Evolutionary conservation across 768 basidiomycete genomes (phyloP).

Genomic region (Gymnopilus dilepis): DNA sequence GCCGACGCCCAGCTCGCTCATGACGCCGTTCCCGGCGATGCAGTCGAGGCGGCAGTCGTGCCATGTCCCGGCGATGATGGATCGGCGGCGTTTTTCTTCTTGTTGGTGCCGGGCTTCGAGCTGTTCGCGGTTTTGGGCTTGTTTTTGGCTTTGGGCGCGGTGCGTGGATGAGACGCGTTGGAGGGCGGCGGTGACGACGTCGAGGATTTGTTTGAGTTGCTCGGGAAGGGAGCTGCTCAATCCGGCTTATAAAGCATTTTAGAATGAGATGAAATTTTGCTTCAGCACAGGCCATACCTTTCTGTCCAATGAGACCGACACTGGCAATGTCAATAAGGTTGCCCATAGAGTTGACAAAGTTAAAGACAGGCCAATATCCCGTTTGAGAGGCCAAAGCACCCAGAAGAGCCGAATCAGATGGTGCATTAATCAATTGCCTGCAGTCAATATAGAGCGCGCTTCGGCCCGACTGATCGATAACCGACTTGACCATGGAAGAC

Average conservation of each 20-base stretch:
- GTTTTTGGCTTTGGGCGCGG: constrained; percentile 45
- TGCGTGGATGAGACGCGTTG: constrained; percentile 63
- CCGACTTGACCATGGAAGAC: constrained; percentile 55
- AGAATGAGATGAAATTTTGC: not conserved
- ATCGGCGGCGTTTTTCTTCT: constrained; percentile 43
- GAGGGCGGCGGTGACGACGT: constrained; percentile 76
- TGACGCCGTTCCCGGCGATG: constrained; percentile 84
- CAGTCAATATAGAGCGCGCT: constrained; percentile 86
- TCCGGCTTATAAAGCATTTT: constrained; percentile 61
- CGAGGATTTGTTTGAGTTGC: constrained; percentile 85
- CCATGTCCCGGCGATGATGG: constrained; percentile 70
- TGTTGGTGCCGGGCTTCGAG: constrained; percentile 44
- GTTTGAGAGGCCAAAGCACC: constrained; percentile 77
- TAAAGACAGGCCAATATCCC: constrained; percentile 90
- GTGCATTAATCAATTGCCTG: constrained; percentile 67
- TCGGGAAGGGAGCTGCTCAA: constrained; percentile 79
- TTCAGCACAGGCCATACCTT: constrained; percentile 54
- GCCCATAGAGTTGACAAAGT: constrained; percentile 79
- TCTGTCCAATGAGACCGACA: constrained; percentile 94
- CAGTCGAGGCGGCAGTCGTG: constrained; percentile 89
- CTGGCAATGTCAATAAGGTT: constrained; percentile 91
- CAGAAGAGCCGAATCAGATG: constrained; percentile 73
- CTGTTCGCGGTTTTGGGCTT: constrained; percentile 41
- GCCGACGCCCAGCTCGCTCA: constrained; percentile 85
- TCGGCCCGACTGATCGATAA: constrained; percentile 64